Conservation (phyloP, 345 rosid species). For the Populus davidiana region DNA sequence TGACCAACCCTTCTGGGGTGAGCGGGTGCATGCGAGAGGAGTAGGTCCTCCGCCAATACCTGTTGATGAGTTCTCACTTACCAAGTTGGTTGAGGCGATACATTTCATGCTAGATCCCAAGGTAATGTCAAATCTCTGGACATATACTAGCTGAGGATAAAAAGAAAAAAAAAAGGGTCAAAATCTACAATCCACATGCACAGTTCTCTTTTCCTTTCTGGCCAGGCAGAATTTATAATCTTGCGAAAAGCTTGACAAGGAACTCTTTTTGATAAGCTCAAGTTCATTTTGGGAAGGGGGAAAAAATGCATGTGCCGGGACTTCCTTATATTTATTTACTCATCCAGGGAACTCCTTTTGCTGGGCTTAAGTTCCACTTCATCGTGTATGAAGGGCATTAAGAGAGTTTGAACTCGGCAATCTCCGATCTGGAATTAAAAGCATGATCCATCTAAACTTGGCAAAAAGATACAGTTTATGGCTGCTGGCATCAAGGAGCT, state of each 20-base stretch:
- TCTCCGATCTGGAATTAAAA: neutral
- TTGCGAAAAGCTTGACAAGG: neutral
- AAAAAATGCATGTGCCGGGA: neutral
- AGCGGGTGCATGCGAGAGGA: constrained; percentile 77
- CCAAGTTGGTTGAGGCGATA: constrained; percentile 72
- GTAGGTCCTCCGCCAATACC: constrained; percentile 94
- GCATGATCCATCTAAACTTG: neutral
- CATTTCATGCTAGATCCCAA: constrained; percentile 59
- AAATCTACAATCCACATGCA: neutral
- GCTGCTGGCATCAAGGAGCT: neutral
- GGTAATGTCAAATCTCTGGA: constrained; percentile 32
- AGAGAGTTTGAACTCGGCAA: neutral
- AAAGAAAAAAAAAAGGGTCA: neutral
- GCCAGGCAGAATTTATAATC: neutral
- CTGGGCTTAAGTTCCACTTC: neutral
- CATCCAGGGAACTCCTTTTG: neutral
- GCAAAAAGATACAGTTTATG: neutral
- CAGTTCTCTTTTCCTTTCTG: neutral
- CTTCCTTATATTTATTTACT: neutral
- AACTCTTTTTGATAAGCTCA: neutral
- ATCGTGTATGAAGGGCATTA: neutral
- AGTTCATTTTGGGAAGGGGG: neutral
- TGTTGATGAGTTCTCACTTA: constrained; percentile 78
- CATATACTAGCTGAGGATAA: neutral
- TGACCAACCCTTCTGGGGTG: constrained; percentile 99